Evolutionary conservation across 2,329 filamentous ascomycete species (phyloP), one percentile per base, ranked within the genome.

Genomic region (Rutstroemia sp.): DNA sequence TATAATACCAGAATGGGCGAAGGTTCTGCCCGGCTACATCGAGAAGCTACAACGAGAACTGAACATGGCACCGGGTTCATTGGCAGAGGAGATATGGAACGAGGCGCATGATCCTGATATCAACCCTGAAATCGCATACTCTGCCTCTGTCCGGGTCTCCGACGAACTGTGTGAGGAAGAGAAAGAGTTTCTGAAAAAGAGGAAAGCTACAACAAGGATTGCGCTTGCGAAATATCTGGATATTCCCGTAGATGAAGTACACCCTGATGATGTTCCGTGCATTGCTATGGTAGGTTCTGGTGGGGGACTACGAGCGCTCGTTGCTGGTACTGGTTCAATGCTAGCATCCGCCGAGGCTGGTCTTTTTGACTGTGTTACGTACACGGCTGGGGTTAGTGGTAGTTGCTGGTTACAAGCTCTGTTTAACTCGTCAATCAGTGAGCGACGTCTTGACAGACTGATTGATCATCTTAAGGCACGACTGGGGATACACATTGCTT

Each of bases 201-300:
- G 94, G 54, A 87, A 83, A 67, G 76, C 76, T 58, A 79, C 88
- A 49, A 86, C 87, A 0, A 82, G 80, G 4, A 81, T 81, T 56
- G 91, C 89, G 5, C 75, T 99, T 51, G 90, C 92, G 2, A 84
- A 78, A 51, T 99, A 97, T 68, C 80, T 99, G 0, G 83, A 81
- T 30, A 75, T 99, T 5, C 76, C 86, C 0, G 89, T 92, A 68
- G 76, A 81, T 14, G 87, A 92, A 2, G 83, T 99, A n/a, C 83
- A 97, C 66, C 89, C 90, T 0, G 90, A 96, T 48, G 94, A 99
- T 73, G 86, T 97, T 6, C 94, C 94, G 0, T 84, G 86, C 2
- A 96, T 99, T 68, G 92, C 92, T 41, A 86, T 97, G 75, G 96
- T 92, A 65, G 92, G 92, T 8, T 97, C 92, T 2, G 94, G 94